These are phyloP conservation scores for Diaporthe longicolla DNA, from an alignment of 2,329 filamentous ascomycete species.

Conservation along the genomic window DNA sequence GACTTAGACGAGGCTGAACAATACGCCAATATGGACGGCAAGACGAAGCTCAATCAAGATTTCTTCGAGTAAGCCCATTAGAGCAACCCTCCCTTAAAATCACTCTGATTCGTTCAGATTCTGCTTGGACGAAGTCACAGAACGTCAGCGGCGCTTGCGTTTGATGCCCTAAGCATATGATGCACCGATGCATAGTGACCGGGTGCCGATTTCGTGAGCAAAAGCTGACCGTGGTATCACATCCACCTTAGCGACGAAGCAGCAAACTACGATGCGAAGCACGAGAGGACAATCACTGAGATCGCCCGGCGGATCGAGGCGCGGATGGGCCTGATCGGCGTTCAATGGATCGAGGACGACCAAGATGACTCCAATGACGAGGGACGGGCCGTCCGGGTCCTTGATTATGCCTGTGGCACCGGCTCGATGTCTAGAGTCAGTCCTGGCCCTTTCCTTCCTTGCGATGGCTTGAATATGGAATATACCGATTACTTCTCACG, in stretches of 20 bases:
- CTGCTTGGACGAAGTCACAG: no score
- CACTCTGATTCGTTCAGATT: no score
- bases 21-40: slow-evolving; percentile 31
- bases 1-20: slow-evolving; percentile 31
- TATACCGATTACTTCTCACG: neutral
- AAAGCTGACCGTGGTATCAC: neutral
- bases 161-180: neutral
- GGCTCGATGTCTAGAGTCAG: slow-evolving; percentile 75
- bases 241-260: slow-evolving; percentile 61
- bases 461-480: neutral
- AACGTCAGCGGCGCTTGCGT: neutral
- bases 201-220: neutral
- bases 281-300: slow-evolving; percentile 65
- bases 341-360: slow-evolving; percentile 65
- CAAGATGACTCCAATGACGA: slow-evolving; percentile 51
- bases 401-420: slow-evolving; percentile 85
- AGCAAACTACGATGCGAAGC: slow-evolving; percentile 69
- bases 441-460: slow-evolving; percentile 24
- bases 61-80: slow-evolving; percentile 36
- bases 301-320: slow-evolving; percentile 68
- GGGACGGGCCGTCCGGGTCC: slow-evolving; percentile 62
- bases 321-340: slow-evolving; percentile 73
- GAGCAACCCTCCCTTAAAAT: neutral
- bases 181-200: neutral
- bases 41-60: slow-evolving; percentile 38